A percentile compares a stretch with the other conserved stretches of the same genome.
Conservation (phyloP, 306 rosid genomes). For the Comarum palustre region DNA sequence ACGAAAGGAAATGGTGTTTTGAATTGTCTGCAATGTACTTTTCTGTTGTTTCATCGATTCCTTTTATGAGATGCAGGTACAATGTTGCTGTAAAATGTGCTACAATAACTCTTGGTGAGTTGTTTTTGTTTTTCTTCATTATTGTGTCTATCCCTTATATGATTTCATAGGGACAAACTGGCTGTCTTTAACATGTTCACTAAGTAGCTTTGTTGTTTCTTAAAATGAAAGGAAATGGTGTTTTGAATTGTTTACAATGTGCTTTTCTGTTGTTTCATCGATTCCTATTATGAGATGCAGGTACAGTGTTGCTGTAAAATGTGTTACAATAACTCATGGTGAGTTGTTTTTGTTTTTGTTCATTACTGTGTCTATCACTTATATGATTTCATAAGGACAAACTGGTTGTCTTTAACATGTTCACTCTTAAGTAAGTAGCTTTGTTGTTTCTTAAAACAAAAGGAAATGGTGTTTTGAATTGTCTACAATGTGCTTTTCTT, state of each 20-base stretch:
- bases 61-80: constrained; percentile 50
- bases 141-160: background rate
- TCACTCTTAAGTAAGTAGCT: constrained; percentile 53
- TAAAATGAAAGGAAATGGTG: background rate
- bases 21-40: background rate
- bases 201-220: constrained; percentile 26
- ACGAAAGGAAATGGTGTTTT: background rate
- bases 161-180: background rate
- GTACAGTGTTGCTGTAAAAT: constrained; percentile 91
- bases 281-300: constrained; percentile 39
- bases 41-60: constrained; percentile 13
- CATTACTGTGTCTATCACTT: constrained; percentile 5
- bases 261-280: constrained; percentile 12
- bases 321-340: constrained; percentile 98
- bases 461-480: background rate
- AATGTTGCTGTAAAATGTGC: constrained; percentile 98
- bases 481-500: background rate
- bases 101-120: constrained; percentile 90
- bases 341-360: constrained; percentile 29
- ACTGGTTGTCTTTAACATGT: background rate
- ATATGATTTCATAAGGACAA: background rate
- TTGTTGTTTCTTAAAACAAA: background rate
- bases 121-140: constrained; percentile 20
- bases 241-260: background rate
- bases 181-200: background rate